Evolutionary conservation across 192 early-diverging fungal species (phyloP).

Genomic region (Radiomyces spectabilis): DNA sequence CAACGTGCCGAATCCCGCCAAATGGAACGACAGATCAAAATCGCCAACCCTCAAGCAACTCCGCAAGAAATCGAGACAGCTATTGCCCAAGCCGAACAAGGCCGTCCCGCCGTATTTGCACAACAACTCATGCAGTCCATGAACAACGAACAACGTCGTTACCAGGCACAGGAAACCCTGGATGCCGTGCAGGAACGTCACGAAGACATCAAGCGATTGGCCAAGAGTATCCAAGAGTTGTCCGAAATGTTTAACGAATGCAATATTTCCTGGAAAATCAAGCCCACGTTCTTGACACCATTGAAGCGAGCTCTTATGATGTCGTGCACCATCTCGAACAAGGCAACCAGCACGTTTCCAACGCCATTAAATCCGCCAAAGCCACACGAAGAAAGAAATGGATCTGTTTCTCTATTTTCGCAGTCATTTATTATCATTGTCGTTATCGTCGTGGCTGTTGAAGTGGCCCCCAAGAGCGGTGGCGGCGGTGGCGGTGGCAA

Average conservation of each 20-base stretch:
- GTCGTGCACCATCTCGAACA: slow-evolving; percentile 52
- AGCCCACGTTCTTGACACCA: slow-evolving; percentile 13
- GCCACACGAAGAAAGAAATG: slow-evolving; percentile 50
- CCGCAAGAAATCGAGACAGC: slow-evolving; percentile 48
- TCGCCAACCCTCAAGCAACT: slow-evolving; percentile 50
- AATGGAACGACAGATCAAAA: slow-evolving; percentile 28
- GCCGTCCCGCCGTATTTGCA: slow-evolving; percentile 42
- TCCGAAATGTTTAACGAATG: slow-evolving; percentile 60
- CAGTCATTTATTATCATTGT: slow-evolving; percentile 34
- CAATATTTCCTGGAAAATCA: slow-evolving; percentile 44
- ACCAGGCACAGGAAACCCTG: slow-evolving; percentile 30
- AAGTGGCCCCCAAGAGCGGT: slow-evolving; percentile 11
- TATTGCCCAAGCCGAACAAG: slow-evolving; percentile 32
- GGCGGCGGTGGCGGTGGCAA: slow-evolving; percentile 14
- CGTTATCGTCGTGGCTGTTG: slow-evolving; percentile 28
- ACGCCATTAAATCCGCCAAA: slow-evolving; percentile 37
- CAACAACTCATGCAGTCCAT: slow-evolving; percentile 49
- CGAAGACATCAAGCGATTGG: slow-evolving; percentile 49
- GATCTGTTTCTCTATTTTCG: slow-evolving; percentile 41
- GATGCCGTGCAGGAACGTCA: slow-evolving; percentile 59
- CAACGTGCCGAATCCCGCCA: slow-evolving; percentile 21
- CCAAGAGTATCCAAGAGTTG: slow-evolving; percentile 46
- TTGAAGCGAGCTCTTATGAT: slow-evolving; percentile 27
- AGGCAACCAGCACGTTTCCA: slow-evolving; percentile 50
- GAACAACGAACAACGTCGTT: slow-evolving; percentile 31